These are phyloP conservation scores for Colletotrichum higginsianum DNA, from an alignment of 2,329 filamentous ascomycete genomes.

Conservation along the genomic window DNA sequence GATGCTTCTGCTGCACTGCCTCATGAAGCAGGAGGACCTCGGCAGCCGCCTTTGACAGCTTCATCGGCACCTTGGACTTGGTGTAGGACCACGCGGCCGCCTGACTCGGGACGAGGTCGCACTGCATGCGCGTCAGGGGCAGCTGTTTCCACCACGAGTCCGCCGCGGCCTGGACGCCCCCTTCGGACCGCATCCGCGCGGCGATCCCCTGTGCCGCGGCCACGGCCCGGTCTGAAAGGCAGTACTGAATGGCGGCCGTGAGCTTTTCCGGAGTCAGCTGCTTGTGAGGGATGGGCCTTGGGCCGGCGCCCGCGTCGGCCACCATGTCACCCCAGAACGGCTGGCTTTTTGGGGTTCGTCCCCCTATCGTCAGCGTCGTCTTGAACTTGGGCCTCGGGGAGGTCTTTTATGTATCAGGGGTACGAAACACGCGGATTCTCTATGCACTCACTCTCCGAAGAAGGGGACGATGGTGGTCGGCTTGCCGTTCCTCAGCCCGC, in stretches of 20 bases:
- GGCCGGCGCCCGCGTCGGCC: conserved; percentile 55
- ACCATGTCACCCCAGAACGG: conserved; percentile 61
- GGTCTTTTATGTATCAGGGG: not conserved
- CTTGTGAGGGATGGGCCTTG: conserved; percentile 54
- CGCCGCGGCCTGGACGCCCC: conserved; percentile 61
- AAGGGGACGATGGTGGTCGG: conserved; percentile 28
- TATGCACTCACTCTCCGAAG: conserved; percentile 29
- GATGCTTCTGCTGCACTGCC: not conserved
- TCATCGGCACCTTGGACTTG: conserved; percentile 49
- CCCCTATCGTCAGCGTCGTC: too few relatives aligned
- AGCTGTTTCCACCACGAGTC: conserved; percentile 18
- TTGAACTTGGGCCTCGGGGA: not conserved
- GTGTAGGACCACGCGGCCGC: conserved; percentile 43
- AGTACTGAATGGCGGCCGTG: conserved; percentile 52
- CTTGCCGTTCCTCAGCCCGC: conserved; percentile 27
- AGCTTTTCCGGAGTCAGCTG: conserved; percentile 52
- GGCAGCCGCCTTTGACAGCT: conserved; percentile 28
- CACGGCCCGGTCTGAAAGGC: conserved; percentile 46
- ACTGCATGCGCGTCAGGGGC: conserved; percentile 17
- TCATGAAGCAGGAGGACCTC: conserved; percentile 2
- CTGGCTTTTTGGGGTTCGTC: conserved; percentile 42
- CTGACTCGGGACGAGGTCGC: conserved; percentile 22
- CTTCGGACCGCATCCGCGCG: conserved; percentile 8
- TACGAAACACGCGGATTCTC: not conserved
- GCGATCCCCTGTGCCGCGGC: conserved; percentile 22